These are phyloP conservation scores for Hypoxylon sp. DNA, from an alignment of 2,329 filamentous ascomycete species.

Conservation along the genomic window DNA sequence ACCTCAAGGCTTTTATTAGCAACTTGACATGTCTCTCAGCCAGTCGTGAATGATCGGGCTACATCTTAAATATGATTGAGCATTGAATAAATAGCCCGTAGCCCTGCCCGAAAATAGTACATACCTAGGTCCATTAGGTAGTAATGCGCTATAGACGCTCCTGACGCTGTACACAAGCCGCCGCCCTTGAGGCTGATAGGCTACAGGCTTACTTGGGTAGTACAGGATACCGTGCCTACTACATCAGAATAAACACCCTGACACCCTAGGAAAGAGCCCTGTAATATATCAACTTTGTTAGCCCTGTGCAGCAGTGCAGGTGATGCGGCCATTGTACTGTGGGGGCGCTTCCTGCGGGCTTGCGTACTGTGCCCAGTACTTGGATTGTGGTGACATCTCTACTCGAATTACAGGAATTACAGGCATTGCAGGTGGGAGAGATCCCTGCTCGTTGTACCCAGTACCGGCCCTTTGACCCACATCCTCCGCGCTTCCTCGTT, in stretches of 20 bases:
- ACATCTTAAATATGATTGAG: background rate
- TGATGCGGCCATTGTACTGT: background rate
- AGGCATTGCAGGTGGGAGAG: slow-evolving; percentile 14
- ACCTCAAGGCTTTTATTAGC: slow-evolving; percentile 13
- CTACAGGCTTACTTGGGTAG: too few relatives aligned
- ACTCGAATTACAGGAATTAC: slow-evolving; percentile 17
- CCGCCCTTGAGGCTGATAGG: background rate
- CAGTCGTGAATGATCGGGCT: slow-evolving; percentile 5
- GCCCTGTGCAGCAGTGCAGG: background rate
- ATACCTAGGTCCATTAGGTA: too few relatives aligned
- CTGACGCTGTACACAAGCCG: background rate
- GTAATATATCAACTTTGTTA: slow-evolving; percentile 1
- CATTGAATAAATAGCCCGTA: slow-evolving; percentile 2
- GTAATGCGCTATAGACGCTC: background rate
- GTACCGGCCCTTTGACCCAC: slow-evolving; percentile 23
- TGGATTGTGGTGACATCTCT: slow-evolving; percentile 20
- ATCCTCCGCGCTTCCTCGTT: slow-evolving; percentile 16
- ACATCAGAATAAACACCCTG: slow-evolving; percentile 7
- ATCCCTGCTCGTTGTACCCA: slow-evolving; percentile 26
- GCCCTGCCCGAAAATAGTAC: slow-evolving; percentile 32
- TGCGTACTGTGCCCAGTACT: slow-evolving; percentile 24
- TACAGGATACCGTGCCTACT: slow-evolving; percentile 17
- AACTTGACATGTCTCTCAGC: slow-evolving; percentile 11
- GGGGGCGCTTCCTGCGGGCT: slow-evolving; percentile 2
- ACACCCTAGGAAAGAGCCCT: background rate